A percentile compares a stretch with the other conserved stretches of the same genome.
Evolutionary conservation across 805 yeast species (phyloP).

Genomic region (Kluyveromyces dobzhanskii): DNA sequence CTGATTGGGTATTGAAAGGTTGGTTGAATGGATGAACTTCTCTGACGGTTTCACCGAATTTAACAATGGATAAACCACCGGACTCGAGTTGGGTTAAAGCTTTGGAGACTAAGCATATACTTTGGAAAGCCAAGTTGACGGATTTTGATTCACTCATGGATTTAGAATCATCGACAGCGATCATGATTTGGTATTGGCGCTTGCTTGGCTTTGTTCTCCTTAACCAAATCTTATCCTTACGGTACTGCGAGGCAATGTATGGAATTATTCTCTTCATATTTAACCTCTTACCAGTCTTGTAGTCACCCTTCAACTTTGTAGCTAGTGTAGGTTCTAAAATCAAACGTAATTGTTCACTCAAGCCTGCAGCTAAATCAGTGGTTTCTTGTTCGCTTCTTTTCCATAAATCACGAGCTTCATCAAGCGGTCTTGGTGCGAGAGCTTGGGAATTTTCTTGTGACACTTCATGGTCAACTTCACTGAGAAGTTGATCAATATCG

Average conservation of each 20-base stretch:
- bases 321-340: slow-evolving; percentile 94
- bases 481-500: slow-evolving; percentile 26
- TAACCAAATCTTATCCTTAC: slow-evolving; percentile 97
- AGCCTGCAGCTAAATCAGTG: slow-evolving; percentile 74
- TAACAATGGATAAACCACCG: slow-evolving; percentile 83
- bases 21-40: slow-evolving; percentile 86
- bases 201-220: slow-evolving; percentile 95
- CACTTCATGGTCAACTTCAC: slow-evolving; percentile 28
- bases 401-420: slow-evolving; percentile 76
- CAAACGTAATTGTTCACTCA: slow-evolving; percentile 87
- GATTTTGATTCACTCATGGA: slow-evolving; percentile 94
- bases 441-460: slow-evolving; percentile 20
- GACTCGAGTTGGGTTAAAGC: slow-evolving; percentile 91
- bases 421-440: slow-evolving; percentile 43
- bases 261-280: slow-evolving; percentile 98
- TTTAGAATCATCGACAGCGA: slow-evolving; percentile 93
- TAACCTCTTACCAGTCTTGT: slow-evolving; percentile 91
- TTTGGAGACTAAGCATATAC: slow-evolving; percentile 87
- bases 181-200: slow-evolving; percentile 95
- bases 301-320: slow-evolving; percentile 92
- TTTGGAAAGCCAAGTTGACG: slow-evolving; percentile 86
- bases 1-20: slow-evolving; percentile 77
- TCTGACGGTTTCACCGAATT: slow-evolving; percentile 77
- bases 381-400: slow-evolving; percentile 74
- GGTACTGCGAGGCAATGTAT: slow-evolving; percentile 93